A percentile compares a stretch with the other conserved stretches of the same genome.
Conservation (phyloP, 2,329 filamentous ascomycete species). For the Cladosporium sp. region DNA sequence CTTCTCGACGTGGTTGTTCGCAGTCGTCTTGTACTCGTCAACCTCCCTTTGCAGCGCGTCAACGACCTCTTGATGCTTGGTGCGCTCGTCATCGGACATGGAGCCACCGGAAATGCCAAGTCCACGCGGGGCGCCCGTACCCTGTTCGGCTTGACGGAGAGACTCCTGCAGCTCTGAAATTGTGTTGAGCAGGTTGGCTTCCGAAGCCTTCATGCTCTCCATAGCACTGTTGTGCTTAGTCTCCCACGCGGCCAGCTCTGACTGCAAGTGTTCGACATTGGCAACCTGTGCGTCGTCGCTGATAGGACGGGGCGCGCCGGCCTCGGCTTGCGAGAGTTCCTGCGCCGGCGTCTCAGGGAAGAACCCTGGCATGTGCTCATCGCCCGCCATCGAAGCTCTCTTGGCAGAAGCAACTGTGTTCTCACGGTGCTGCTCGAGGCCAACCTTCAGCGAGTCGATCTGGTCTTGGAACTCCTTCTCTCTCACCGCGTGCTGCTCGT, state of each 20-base stretch:
- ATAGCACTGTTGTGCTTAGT: slow-evolving; percentile 66
- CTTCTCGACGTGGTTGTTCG: slow-evolving; percentile 61
- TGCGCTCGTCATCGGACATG: slow-evolving; percentile 35
- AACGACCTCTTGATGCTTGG: slow-evolving; percentile 46
- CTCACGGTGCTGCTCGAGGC: slow-evolving; percentile 37
- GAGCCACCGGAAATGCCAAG: slow-evolving; percentile 11
- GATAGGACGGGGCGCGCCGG: slow-evolving; percentile 15
- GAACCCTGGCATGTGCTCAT: slow-evolving; percentile 31
- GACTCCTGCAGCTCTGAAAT: slow-evolving; percentile 68
- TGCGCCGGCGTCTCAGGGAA: slow-evolving; percentile 33
- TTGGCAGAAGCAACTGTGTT: slow-evolving; percentile 4
- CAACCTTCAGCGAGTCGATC: slow-evolving; percentile 59
- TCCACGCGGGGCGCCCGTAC: background rate
- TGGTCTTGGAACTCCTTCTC: slow-evolving; percentile 70
- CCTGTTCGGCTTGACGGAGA: background rate
- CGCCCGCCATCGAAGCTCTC: slow-evolving; percentile 18
- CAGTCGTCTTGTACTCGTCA: slow-evolving; percentile 70
- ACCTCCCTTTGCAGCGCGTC: slow-evolving; percentile 64
- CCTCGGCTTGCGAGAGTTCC: slow-evolving; percentile 25
- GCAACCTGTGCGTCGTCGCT: slow-evolving; percentile 14
- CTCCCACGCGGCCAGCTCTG: slow-evolving; percentile 70
- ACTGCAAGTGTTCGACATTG: slow-evolving; percentile 50
- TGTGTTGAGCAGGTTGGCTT: slow-evolving; percentile 64
- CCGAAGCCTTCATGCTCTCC: slow-evolving; percentile 63
- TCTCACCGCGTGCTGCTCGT: slow-evolving; percentile 63